Conservation (phyloP, 441 rosid genomes). For the Brassica balearica region DNA sequence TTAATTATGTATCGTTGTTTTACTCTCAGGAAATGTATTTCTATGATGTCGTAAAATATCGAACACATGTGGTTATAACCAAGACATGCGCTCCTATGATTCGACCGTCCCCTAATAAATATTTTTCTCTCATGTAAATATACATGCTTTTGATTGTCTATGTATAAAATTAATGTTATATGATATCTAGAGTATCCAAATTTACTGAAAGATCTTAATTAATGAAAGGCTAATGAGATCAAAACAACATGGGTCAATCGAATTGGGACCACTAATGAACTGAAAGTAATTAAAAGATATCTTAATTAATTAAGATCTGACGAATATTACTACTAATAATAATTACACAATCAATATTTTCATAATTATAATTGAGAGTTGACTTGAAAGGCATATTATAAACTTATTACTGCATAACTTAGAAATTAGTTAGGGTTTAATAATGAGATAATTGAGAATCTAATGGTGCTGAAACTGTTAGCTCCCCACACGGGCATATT, state of each 20-base stretch:
- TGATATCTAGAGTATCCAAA: slow-evolving; percentile 22
- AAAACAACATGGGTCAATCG: slow-evolving; percentile 30
- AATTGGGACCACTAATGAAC: slow-evolving; percentile 36
- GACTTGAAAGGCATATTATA: slow-evolving; percentile 21
- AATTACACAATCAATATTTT: not conserved
- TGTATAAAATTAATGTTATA: not conserved
- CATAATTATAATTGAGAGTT: slow-evolving; percentile 25
- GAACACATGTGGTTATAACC: slow-evolving; percentile 38
- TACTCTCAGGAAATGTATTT: not conserved
- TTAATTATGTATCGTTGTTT: not conserved
- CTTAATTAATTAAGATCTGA: slow-evolving; percentile 11
- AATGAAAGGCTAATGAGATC: slow-evolving; percentile 29
- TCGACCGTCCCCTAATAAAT: slow-evolving; percentile 1
- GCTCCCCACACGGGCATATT: slow-evolving; percentile 33
- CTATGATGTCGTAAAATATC: slow-evolving; percentile 10
- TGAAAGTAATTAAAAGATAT: slow-evolving; percentile 15
- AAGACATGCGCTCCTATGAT: slow-evolving; percentile 28
- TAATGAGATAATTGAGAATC: slow-evolving; percentile 31
- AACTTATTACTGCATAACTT: not conserved
- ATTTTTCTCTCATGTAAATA: slow-evolving; percentile 27
- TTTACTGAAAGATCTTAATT: slow-evolving; percentile 8
- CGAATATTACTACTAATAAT: not conserved
- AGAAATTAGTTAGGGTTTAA: not conserved
- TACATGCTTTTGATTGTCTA: slow-evolving; percentile 27
- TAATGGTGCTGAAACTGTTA: slow-evolving; percentile 33